Evolutionary conservation across 306 rosid species (phyloP), one percentile per base, ranked within the genome.

Genomic region (Ammopiptanthus mongolicus): DNA sequence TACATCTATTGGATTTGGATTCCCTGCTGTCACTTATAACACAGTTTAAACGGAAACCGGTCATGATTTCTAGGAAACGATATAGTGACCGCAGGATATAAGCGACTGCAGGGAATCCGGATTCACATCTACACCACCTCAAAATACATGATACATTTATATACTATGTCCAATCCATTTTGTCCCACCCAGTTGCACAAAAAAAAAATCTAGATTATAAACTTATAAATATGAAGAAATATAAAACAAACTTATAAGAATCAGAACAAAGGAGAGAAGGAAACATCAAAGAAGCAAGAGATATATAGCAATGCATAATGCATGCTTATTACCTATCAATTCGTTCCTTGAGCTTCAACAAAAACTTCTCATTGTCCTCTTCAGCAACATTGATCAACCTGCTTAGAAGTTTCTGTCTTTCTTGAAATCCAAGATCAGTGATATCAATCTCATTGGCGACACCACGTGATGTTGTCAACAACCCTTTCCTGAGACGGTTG

Each of bases 401-500:
- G 8, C 80, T 81, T 11, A 86, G 47, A 22, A 86, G 73, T 23
- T 66, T 58, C 78, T 65, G 78, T 52, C 81, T 86, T 50, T 86
- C 83, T n/a, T 64, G 75, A 19, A 42, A 65, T 15, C 89, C 87
- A 77, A 93, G 86, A 18, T 85, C 76, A 21, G 69, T 62, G 8
- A 93, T 63, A 25, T 89, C 86, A 47, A 93, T 73, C 75, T 93
- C 90, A 46, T 29, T 75, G 7, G 82, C 78, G 6, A 50, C 76
- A 0, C 95, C 93, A 5, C 21, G 37, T 0, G 95, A 75, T 0
- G 87, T 34, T 5, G 86, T 65, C 63, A 93, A 70, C 75, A 93
- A 72, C 3, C 97, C 97, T 84, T 82, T 93, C 70, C 82, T 89
- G 34, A 93, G 18, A 50, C 97, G 98, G 42, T 65, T 69, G 79